Base-by-base conservation (phyloP, 768 basidiomycete genomes). In the Candolleomyces efflorescens region DNA sequence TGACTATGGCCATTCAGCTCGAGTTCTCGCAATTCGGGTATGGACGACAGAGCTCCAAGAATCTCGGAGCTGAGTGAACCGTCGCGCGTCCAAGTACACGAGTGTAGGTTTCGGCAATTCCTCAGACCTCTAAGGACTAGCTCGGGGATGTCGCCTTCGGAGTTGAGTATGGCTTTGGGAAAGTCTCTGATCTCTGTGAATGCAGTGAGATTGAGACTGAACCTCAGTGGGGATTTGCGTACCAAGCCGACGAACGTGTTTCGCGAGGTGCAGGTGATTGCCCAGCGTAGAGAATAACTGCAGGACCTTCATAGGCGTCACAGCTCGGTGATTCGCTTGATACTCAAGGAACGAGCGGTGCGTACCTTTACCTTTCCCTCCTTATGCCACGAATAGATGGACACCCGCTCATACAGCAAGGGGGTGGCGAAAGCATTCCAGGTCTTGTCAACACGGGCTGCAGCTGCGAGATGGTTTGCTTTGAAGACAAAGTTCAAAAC, bases 51-150 rank as follows among this genome's bases (percentile, higher is more conserved):
- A 17, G 81, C 79, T n/a, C 73, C 61, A 9, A 93, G 75, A 36
- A 90, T 80, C 0, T 73, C 71, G 4, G 85, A 80, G 41, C 75
- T 82, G 20, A 92, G 70, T 3, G 91, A 85, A 3, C 90, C 87
- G 61, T 92, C 87, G 44, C 90, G 82, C 10, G 91, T 92, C 90
- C 90, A 93, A 4, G 83, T 82, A 64, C 87, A 91, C 5, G 82
- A 75, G 45, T 63, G 73, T 11, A 92, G 77, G 59, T 83, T 83
- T 41, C 69, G 64, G 63, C 89, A 90, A 64, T 90, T 87, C 49
- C 68, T 66, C 13, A 92, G 68, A 0, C 82, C 90, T 49, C 59
- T 64, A 5, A 78, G 53, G 48, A 87, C 82, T 9, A 71, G 61
- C 5, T 70, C 66, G 7, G 75, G 63, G 20, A 82, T 60, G 1